Conservation (phyloP, 225 moss, liverwort and hornwort genomes). For the Bryum argenteum region DNA sequence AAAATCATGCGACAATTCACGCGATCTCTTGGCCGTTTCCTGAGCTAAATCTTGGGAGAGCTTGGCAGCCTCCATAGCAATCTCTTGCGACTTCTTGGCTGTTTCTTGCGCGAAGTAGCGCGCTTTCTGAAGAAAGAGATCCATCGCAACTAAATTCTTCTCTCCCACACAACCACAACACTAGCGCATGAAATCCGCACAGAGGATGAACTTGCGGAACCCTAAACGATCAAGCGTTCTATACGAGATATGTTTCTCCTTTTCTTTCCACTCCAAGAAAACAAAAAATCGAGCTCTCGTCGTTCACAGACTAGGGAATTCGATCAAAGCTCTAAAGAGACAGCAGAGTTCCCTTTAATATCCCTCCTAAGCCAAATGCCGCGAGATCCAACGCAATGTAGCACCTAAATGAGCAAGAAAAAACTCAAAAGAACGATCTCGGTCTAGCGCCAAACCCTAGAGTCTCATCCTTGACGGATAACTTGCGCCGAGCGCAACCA, state of each 20-base stretch:
- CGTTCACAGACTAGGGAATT: conserved; percentile 7
- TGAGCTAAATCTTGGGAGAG: conserved; percentile 84
- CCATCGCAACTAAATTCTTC: conserved; percentile 54
- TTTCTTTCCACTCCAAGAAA: not conserved
- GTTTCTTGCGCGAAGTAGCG: conserved; percentile 80
- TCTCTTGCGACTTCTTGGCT: conserved; percentile 94
- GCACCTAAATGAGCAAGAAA: conserved; percentile 10
- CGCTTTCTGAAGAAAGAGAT: conserved; percentile 83
- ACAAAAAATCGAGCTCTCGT: not conserved
- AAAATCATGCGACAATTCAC: conserved; percentile 69
- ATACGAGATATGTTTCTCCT: not conserved
- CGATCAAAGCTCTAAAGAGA: not conserved
- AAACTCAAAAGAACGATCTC: not conserved
- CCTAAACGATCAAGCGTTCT: conserved; percentile 28
- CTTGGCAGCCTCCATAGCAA: conserved; percentile 87
- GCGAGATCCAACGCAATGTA: conserved; percentile 36
- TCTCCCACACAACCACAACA: conserved; percentile 9
- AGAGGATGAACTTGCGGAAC: conserved; percentile 25
- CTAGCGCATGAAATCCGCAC: conserved; percentile 3
- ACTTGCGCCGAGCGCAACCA: conserved; percentile 2
- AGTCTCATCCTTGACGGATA: not conserved
- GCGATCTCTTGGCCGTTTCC: conserved; percentile 84
- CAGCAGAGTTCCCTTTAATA: not conserved
- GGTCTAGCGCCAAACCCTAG: conserved; percentile 7
- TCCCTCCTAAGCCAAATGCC: not conserved